These are phyloP conservation scores for Ploettnerulaceae sp. DNA, from an alignment of 2,329 filamentous ascomycete species.

Conservation along the genomic window DNA sequence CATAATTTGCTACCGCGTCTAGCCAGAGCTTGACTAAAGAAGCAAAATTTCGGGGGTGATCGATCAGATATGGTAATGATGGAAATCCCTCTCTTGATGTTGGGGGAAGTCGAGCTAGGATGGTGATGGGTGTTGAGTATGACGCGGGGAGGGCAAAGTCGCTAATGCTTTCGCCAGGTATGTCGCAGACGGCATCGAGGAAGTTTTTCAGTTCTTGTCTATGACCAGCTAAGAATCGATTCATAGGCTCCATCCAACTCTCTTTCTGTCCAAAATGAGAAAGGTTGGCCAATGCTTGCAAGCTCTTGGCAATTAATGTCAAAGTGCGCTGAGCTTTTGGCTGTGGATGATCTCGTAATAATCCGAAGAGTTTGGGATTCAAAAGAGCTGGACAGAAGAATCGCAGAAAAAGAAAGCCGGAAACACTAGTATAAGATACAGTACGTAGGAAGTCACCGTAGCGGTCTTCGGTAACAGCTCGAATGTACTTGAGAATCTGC, in stretches of 20 bases:
- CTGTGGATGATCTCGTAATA: conserved; percentile 77
- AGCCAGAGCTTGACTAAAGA: conserved; percentile 78
- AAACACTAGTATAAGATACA: conserved; percentile 89
- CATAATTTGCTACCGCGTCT: conserved; percentile 40
- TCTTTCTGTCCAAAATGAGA: conserved; percentile 91
- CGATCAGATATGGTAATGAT: conserved; percentile 86
- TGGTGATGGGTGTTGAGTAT: conserved; percentile 89
- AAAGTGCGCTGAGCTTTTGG: conserved; percentile 79
- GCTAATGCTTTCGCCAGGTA: conserved; percentile 65
- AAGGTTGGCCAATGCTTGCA: conserved; percentile 88
- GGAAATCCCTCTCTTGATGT: conserved; percentile 88
- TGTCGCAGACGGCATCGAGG: conserved; percentile 79
- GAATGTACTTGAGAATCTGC: conserved; percentile 83
- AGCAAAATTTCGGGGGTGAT: conserved; percentile 80
- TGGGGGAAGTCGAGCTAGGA: conserved; percentile 74
- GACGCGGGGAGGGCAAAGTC: conserved; percentile 64
- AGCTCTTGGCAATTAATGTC: conserved; percentile 85
- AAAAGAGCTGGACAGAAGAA: conserved; percentile 97
- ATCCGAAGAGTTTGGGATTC: conserved; percentile 87
- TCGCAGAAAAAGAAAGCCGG: conserved; percentile 87
- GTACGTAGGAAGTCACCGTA: conserved; percentile 90
- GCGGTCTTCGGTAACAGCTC: conserved; percentile 87
- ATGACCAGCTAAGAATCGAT: conserved; percentile 72
- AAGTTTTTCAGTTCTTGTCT: conserved; percentile 79
- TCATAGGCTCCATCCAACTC: conserved; percentile 99